Evolutionary conservation across 2,329 filamentous ascomycete genomes (phyloP).

Genomic region (Raffaelea ambrosiae): DNA sequence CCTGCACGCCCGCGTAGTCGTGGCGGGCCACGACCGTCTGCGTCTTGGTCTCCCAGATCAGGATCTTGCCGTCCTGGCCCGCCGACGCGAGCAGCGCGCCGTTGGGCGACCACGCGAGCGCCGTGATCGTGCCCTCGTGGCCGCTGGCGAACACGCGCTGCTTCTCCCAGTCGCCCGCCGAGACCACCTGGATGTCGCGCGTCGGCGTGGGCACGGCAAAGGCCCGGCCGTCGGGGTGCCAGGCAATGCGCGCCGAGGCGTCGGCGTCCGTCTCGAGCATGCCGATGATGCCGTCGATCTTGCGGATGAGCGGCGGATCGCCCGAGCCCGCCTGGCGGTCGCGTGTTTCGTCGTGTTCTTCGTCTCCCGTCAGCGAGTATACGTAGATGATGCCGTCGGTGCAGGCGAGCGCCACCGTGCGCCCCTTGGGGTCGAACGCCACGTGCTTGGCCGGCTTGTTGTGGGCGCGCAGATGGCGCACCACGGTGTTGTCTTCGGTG

Average conservation of each 20-base stretch:
- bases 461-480: constrained; percentile 77
- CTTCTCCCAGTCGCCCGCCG: constrained; percentile 81
- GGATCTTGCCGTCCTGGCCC: constrained; percentile 57
- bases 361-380: constrained; percentile 58
- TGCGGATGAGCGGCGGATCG: constrained; percentile 65
- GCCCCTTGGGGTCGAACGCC: constrained; percentile 74
- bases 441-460: constrained; percentile 84
- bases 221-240: constrained; percentile 91
- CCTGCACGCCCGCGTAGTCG: constrained; percentile 76
- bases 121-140: constrained; percentile 77
- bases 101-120: constrained; percentile 89
- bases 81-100: constrained; percentile 74
- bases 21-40: constrained; percentile 72
- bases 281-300: constrained; percentile 79
- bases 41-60: constrained; percentile 84
- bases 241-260: constrained; percentile 64
- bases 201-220: constrained; percentile 80
- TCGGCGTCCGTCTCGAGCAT: constrained; percentile 70
- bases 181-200: constrained; percentile 77
- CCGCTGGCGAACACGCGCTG: constrained; percentile 72
- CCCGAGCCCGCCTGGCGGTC: background rate
- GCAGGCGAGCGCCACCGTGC: constrained; percentile 70
- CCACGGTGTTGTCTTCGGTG: constrained; percentile 64
- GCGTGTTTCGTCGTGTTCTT: background rate
- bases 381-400: constrained; percentile 85